Evolutionary conservation across 257 asterid species (phyloP).

Genomic region (Prunella vulgaris): DNA sequence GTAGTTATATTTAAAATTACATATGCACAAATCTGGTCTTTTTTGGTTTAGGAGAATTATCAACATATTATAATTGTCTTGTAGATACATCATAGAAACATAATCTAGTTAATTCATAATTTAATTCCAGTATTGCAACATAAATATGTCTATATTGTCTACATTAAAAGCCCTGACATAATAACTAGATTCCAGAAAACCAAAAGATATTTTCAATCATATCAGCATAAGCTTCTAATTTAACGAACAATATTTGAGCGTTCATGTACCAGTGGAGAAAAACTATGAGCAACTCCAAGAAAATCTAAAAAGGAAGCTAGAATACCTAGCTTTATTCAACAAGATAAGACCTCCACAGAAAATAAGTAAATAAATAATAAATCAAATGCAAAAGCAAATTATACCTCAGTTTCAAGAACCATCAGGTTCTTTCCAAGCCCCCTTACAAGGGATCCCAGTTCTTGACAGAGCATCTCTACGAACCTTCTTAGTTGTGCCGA

Average conservation of each 20-base stretch:
- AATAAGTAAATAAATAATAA: too few relatives aligned
- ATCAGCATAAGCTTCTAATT: neutral
- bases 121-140: neutral
- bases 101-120: neutral
- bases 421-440: constrained; percentile 41
- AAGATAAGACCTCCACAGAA: neutral
- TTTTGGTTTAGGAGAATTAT: neutral
- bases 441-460: constrained; percentile 45
- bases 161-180: neutral
- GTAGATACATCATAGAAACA: neutral
- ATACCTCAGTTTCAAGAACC: constrained; percentile 67
- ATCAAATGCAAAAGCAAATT: neutral
- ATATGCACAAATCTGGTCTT: neutral
- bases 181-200: neutral
- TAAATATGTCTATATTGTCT: neutral
- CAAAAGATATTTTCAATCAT: neutral
- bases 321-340: neutral
- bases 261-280: neutral
- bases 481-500: constrained; percentile 36
- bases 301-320: neutral
- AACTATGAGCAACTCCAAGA: neutral
- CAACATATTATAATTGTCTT: neutral
- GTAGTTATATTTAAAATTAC: neutral
- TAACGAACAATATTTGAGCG: neutral
- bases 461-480: constrained; percentile 48